Percentiles rank a stretch among this genome's conserved stretches.
These are phyloP conservation scores for Mycosarcoma maydis DNA, from an alignment of 1,284 basidiomycete species.

Conservation along the genomic window DNA sequence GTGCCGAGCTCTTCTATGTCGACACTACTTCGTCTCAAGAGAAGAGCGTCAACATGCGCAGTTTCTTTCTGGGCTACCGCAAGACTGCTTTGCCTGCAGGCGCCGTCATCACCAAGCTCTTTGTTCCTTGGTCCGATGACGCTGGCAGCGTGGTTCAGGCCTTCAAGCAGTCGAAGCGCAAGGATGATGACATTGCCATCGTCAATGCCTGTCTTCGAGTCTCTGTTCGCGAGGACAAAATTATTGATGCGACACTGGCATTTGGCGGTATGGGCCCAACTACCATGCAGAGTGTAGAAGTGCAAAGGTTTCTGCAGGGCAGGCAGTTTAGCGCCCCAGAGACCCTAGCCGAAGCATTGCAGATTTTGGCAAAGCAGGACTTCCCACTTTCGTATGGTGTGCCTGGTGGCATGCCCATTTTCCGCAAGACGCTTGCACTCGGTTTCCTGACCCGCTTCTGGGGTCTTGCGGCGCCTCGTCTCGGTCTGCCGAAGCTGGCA, in stretches of 20 bases:
- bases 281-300: slow-evolving; percentile 48
- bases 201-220: slow-evolving; percentile 64
- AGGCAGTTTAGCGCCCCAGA: slow-evolving; percentile 20
- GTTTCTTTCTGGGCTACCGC: slow-evolving; percentile 67
- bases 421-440: slow-evolving; percentile 66
- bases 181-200: slow-evolving; percentile 68
- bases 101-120: slow-evolving; percentile 61
- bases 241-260: slow-evolving; percentile 57
- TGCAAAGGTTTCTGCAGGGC: slow-evolving; percentile 47
- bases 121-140: slow-evolving; percentile 44
- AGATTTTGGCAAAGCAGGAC: slow-evolving; percentile 54
- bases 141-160: slow-evolving; percentile 57
- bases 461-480: slow-evolving; percentile 49
- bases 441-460: slow-evolving; percentile 68
- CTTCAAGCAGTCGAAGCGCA: slow-evolving; percentile 68
- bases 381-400: slow-evolving; percentile 65
- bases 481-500: slow-evolving; percentile 26
- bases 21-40: slow-evolving; percentile 51
- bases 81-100: slow-evolving; percentile 64
- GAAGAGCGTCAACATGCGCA: slow-evolving; percentile 43
- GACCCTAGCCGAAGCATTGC: slow-evolving; percentile 22
- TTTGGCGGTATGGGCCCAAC: slow-evolving; percentile 68
- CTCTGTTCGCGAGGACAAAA: slow-evolving; percentile 24
- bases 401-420: slow-evolving; percentile 68
- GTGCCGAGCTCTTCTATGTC: slow-evolving; percentile 48